phyloP scores from a whole-genome alignment of 139 green algal genomes.

The Pleodorina starrii region DNA sequence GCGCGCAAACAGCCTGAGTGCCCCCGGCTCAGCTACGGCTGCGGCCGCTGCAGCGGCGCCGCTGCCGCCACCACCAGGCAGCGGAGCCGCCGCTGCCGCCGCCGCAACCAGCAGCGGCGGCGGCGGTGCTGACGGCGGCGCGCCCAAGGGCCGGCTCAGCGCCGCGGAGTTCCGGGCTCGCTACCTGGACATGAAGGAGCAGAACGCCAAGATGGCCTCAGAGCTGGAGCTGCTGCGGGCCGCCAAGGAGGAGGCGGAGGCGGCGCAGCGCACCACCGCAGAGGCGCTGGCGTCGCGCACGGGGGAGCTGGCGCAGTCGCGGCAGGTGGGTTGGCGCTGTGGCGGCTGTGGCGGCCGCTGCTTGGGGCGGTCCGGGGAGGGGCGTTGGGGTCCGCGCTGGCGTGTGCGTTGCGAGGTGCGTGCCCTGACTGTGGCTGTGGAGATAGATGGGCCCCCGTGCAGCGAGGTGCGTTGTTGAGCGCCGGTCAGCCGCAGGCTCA shows the following conservation, averaged over 20 bases:
- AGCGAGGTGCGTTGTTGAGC: too few relatives aligned
- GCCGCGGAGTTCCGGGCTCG: constrained; percentile 23
- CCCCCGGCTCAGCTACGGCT: not conserved
- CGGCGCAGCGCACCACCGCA: not conserved
- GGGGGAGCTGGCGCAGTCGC: not conserved
- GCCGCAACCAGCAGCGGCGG: not conserved
- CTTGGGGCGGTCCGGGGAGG: too few relatives aligned
- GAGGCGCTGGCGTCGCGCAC: not conserved
- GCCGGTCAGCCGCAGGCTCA: too few relatives aligned
- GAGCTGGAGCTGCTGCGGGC: constrained; percentile 1
- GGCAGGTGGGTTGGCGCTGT: not conserved
- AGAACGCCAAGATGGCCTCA: not conserved
- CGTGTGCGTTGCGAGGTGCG: too few relatives aligned
- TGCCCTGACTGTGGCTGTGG: too few relatives aligned
- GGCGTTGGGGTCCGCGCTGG: too few relatives aligned
- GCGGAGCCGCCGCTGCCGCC: too few relatives aligned
- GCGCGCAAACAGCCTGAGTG: not conserved
- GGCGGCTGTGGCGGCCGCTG: too few relatives aligned
- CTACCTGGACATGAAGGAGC: not conserved
- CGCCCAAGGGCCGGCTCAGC: not conserved
- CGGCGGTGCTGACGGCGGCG: not conserved
- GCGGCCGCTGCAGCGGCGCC: too few relatives aligned
- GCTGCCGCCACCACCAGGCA: too few relatives aligned
- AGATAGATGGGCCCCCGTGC: too few relatives aligned
- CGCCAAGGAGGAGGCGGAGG: not conserved